Evolutionary conservation across 2,329 filamentous ascomycete species (phyloP), one percentile per base, ranked within the genome.

Genomic region (Botryotinia globosa): DNA sequence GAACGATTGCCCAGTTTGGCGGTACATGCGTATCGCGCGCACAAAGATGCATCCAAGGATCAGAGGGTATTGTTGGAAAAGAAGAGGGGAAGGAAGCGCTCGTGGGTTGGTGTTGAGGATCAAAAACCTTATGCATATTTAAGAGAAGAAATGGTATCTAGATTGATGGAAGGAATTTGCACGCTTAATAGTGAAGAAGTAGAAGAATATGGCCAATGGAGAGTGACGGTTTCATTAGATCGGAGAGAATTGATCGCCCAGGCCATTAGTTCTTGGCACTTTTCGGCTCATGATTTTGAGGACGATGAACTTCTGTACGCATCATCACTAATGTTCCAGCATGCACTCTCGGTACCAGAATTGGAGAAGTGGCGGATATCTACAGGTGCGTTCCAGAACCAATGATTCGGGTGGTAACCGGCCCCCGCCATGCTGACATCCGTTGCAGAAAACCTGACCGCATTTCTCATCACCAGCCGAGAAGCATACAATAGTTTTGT

Each of bases 401-500:
- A 68, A 74, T 77, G 73, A 75, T 77, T 76, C 77, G 75, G 76
- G 76, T 76, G 72, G 75, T 72, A 77, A 74, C 70, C 75, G 74
- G 73, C 59, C 48, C 34, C 56, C 73, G 71, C 62, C 76, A 75
- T 81, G 78, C 85, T 87, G 81, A 87, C 82, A 78, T 73, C 77
- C 77, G 77, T 75, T 76, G 61, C 79, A 93, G 94, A 92, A 77
- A 91, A 97, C 81, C 85, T 99, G 42, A 91, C 92, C 76, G 90
- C 89, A 71, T 98, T 97, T 80, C 85, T 98, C 74, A 88, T 97
- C 75, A 94, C 94, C 70, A 96, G 94, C 79, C 91, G 95, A 74
- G 90, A 92, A 65, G 93, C 96, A n/a, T 99, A 99, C 84, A 98
- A 98, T 82, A 92, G 89, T 73, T 97, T 97, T 81, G 94, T 98